Conservation (phyloP, 202 grass and related monocot genomes). For the Carex sylvatica region DNA sequence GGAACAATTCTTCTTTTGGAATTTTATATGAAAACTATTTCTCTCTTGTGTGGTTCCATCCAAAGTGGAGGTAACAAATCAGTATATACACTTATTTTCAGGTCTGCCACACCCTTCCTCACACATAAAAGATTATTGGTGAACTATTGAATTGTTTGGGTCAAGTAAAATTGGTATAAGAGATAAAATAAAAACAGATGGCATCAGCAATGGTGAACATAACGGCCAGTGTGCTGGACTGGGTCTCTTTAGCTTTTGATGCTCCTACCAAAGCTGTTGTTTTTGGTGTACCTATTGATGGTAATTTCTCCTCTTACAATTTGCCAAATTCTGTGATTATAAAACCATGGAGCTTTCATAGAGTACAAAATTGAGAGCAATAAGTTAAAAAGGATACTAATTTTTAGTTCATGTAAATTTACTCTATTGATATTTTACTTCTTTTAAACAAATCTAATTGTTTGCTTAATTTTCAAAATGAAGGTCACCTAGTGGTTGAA, state of each 20-base stretch:
- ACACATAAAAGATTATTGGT: neutral
- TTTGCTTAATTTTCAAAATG: constrained; percentile 25
- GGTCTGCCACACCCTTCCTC: neutral
- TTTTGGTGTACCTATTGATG: constrained; percentile 89
- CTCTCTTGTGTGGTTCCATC: neutral
- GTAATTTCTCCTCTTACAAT: constrained; percentile 30
- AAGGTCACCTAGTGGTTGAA: constrained; percentile 92
- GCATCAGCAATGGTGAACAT: constrained; percentile 57
- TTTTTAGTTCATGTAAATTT: neutral
- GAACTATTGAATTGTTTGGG: neutral
- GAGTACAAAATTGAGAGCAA: neutral
- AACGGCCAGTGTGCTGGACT: constrained; percentile 47
- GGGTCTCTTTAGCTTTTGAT: constrained; percentile 64
- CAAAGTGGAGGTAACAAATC: neutral
- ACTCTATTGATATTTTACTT: neutral
- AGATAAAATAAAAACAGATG: constrained; percentile 28
- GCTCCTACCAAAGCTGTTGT: constrained; percentile 74
- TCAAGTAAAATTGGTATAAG: neutral
- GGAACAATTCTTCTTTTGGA: neutral
- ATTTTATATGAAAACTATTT: neutral
- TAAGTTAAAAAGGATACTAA: neutral
- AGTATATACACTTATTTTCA: neutral
- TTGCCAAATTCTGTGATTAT: neutral
- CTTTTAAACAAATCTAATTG: constrained; percentile 26
- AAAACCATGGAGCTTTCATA: neutral